Percentiles rank a stretch among this genome's conserved stretches.
These are phyloP conservation scores for Cordyceps militaris DNA, from an alignment of 2,329 filamentous ascomycete species.

Conservation along the genomic window DNA sequence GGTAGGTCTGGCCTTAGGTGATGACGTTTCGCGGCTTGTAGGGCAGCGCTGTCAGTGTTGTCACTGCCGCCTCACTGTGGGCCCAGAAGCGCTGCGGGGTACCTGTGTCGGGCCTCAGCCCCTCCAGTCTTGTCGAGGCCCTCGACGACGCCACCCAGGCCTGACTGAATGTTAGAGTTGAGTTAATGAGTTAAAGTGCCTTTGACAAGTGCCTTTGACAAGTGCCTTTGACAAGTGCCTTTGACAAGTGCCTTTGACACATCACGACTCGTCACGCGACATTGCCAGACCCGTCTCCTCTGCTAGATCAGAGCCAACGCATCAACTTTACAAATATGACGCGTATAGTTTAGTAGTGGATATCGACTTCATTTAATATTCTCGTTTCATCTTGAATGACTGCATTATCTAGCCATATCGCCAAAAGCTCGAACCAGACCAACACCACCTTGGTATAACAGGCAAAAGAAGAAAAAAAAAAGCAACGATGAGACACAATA, in stretches of 20 bases:
- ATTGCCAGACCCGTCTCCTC: background rate
- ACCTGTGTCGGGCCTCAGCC: background rate
- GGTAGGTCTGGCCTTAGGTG: background rate
- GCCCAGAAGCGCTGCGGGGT: slow-evolving; percentile 3
- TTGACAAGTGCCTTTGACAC: background rate
- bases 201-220: no score
- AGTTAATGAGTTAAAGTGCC: no score
- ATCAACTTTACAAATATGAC: background rate
- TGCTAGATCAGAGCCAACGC: background rate
- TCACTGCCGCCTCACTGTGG: slow-evolving; percentile 6
- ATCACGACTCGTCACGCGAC: slow-evolving; percentile 2
- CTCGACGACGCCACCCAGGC: background rate
- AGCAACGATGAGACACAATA: background rate
- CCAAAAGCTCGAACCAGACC: background rate
- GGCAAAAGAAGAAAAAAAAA: background rate
- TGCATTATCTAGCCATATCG: background rate
- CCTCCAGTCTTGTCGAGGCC: background rate
- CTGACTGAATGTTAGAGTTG: background rate
- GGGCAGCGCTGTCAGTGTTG: background rate
- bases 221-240: no score
- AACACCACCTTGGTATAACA: background rate
- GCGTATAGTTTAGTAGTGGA: background rate
- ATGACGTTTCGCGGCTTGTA: background rate
- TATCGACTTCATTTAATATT: background rate
- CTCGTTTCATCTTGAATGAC: background rate